Evolutionary conservation across 164 flowering plant genomes (phyloP).

Genomic region (Cinnamomum micranthum): DNA sequence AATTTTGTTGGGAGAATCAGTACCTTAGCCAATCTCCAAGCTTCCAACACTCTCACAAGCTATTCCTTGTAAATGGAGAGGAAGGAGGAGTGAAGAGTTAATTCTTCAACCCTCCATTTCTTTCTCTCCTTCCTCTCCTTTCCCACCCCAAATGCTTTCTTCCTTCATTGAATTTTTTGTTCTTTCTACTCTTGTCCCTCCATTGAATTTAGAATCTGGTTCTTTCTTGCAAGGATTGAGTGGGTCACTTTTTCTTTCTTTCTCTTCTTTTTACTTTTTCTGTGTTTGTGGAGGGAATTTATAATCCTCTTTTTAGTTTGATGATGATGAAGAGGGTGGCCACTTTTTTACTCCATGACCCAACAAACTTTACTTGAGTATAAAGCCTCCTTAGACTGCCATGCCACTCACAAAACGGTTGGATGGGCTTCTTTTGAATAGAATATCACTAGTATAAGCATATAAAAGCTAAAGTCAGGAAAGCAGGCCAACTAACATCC

Average conservation of each 20-base stretch:
- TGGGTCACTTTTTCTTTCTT: slow-evolving; percentile 10
- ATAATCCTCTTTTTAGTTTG: slow-evolving; percentile 22
- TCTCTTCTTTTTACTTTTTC: background rate
- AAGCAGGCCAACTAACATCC: slow-evolving; percentile 7
- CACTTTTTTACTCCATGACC: slow-evolving; percentile 65
- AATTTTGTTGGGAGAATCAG: background rate
- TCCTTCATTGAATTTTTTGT: slow-evolving; percentile 6
- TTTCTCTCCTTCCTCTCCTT: slow-evolving; percentile 10
- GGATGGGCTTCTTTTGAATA: slow-evolving; percentile 2
- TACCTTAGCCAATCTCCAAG: background rate
- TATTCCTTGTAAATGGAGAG: slow-evolving; percentile 5
- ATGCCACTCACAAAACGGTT: slow-evolving; percentile 1
- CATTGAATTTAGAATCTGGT: slow-evolving; percentile 38
- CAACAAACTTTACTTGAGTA: slow-evolving; percentile 18
- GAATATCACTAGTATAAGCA: background rate
- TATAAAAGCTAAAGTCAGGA: background rate
- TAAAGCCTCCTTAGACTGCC: slow-evolving; percentile 8
- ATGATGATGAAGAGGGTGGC: slow-evolving; percentile 34
- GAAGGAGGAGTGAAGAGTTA: slow-evolving; percentile 12
- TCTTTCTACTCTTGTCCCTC: slow-evolving; percentile 7
- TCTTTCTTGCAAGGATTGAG: slow-evolving; percentile 16
- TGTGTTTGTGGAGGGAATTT: slow-evolving; percentile 23
- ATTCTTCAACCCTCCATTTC: background rate
- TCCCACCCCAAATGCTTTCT: slow-evolving; percentile 14
- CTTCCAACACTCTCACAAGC: background rate